Evolutionary conservation across 805 yeast species (phyloP), one percentile per base, ranked within the genome.

Genomic region (Myxozyma melibiosi): DNA sequence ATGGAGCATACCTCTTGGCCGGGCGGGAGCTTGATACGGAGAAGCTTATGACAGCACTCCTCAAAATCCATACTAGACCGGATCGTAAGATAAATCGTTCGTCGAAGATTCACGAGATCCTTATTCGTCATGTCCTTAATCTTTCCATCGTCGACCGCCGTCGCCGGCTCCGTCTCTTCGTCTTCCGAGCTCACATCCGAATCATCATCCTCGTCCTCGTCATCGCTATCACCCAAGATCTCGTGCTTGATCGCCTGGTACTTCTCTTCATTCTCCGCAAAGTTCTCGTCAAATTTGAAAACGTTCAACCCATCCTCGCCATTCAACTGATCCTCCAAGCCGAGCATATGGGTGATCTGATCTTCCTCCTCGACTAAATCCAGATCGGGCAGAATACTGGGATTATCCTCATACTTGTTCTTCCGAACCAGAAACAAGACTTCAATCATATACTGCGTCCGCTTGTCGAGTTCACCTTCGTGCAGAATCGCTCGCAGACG

Each of bases 21-120:
- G 1, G 77, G 73, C 4, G 61, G 65, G 7, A 70, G 62, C 4
- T 68, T 59, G 11, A 88, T 66, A 66, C 80, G 81, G 39, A 88
- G 65, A 4, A 94, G 72, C 70, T 91, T 91, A 70, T 91, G 98
- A 0, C 89, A 90, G 0, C 96, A 92, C 74, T 94, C 99, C 64
- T 89, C 96, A 4, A 91, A 84, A 0, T 95, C 85, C 85, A 92
- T 81, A 58, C 96, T 84, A 22, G 97, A 89, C 85, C 88, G 90
- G 8, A 94, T 75, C 0, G 92, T 85, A 28, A 91, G 73, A 66
- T 92, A 92, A 1, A 92, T 86, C 1, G 80, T 80, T 65, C 89
- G 89, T 64, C 89, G 89, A 64, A 83, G 83, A 49, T 84, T 82
- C 1, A 83, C 75, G 30, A 84, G 71, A 25, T 82, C 82, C 0